A percentile compares a stretch with the other conserved stretches of the same genome.
These are phyloP conservation scores for Rhytidhysteron rufulum DNA, from an alignment of 2,329 filamentous ascomycete species.

Conservation along the genomic window DNA sequence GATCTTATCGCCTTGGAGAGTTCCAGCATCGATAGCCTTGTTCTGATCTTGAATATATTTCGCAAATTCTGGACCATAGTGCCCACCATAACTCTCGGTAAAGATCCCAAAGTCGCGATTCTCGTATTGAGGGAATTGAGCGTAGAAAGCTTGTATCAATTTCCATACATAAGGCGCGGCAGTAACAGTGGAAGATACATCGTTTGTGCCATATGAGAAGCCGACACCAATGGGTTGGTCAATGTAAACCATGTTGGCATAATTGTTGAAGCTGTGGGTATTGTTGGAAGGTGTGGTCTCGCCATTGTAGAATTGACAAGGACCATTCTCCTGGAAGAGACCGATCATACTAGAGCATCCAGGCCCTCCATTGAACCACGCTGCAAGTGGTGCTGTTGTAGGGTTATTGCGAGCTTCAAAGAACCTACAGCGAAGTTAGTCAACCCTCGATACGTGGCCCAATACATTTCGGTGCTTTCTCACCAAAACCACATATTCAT, in stretches of 20 bases:
- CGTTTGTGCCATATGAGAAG: slow-evolving; percentile 57
- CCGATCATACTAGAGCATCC: slow-evolving; percentile 50
- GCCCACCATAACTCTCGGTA: slow-evolving; percentile 54
- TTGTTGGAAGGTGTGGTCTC: slow-evolving; percentile 17
- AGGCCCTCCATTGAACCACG: slow-evolving; percentile 48
- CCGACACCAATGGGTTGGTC: slow-evolving; percentile 62
- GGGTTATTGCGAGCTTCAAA: slow-evolving; percentile 52
- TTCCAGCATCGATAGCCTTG: slow-evolving; percentile 31
- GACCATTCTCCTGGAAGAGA: slow-evolving; percentile 48
- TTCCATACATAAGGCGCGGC: slow-evolving; percentile 58
- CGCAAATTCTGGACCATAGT: slow-evolving; percentile 53
- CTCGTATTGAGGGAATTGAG: slow-evolving; percentile 46
- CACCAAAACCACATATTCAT: slow-evolving; percentile 33
- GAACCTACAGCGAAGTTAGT: too few species aligned
- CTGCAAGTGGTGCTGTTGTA: slow-evolving; percentile 50
- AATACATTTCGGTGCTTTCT: too few species aligned
- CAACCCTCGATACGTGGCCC: too few species aligned
- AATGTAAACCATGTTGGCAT: slow-evolving; percentile 54
- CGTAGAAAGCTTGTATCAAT: slow-evolving; percentile 58
- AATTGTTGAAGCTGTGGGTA: slow-evolving; percentile 27
- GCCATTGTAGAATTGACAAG: slow-evolving; percentile 43
- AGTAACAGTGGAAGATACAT: slow-evolving; percentile 47
- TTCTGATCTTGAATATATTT: slow-evolving; percentile 45
- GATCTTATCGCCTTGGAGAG: slow-evolving; percentile 35
- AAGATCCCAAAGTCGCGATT: slow-evolving; percentile 51